Evolutionary conservation across 108 stramenopile genomes (phyloP).

Genomic region (Conticribra weissflogii): DNA sequence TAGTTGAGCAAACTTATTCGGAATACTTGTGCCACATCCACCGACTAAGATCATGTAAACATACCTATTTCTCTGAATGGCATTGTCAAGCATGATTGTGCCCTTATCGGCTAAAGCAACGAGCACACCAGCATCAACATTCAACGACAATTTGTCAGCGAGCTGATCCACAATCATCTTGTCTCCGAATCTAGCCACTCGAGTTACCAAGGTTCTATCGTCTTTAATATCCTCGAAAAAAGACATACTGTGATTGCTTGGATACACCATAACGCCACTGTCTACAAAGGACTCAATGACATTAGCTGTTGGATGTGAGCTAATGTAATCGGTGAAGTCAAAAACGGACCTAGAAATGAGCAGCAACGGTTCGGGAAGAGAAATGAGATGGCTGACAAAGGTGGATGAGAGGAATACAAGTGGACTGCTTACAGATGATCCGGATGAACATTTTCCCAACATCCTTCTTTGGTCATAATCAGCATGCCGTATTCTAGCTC

Average conservation of each 20-base stretch:
- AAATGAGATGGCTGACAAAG: not conserved
- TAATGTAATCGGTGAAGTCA: conserved; percentile 42
- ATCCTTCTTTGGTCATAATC: conserved; percentile 45
- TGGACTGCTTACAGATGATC: conserved; percentile 36
- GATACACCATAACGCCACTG: conserved; percentile 35
- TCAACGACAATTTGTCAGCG: conserved; percentile 10
- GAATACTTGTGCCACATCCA: not conserved
- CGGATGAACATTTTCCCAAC: conserved; percentile 61
- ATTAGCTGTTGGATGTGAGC: conserved; percentile 19
- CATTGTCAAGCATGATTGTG: conserved; percentile 23
- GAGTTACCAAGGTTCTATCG: conserved; percentile 7
- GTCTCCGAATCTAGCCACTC: conserved; percentile 38
- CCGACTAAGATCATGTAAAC: not conserved
- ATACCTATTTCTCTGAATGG: conserved; percentile 21
- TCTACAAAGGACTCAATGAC: conserved; percentile 24
- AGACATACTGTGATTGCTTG: conserved; percentile 32
- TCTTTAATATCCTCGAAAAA: conserved; percentile 27
- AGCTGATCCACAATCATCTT: conserved; percentile 46
- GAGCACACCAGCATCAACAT: conserved; percentile 17
- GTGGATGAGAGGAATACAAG: not conserved
- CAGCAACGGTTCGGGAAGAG: not conserved
- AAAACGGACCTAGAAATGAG: conserved; percentile 25
- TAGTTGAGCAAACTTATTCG: not conserved
- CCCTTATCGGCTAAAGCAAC: conserved; percentile 24
- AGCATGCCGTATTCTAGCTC: conserved; percentile 37